A percentile compares a stretch with the other conserved stretches of the same genome.
phyloP scores from a whole-genome alignment of 2,329 filamentous ascomycete species.

The Colletotrichum sp. region DNA sequence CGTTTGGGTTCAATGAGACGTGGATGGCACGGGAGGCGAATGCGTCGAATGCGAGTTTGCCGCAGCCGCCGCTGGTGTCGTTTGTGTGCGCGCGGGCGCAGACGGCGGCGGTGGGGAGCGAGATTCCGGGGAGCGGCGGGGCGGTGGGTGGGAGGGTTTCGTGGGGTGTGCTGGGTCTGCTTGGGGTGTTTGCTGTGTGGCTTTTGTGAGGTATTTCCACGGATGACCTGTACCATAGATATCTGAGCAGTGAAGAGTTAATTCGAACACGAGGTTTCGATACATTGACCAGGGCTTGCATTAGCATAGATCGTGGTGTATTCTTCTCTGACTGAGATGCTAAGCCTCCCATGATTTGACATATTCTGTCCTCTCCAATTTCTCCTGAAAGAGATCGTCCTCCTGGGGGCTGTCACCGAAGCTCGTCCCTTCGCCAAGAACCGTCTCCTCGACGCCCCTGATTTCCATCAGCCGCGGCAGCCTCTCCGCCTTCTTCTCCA shows the following conservation, averaged over 20 bases:
- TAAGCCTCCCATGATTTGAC: neutral
- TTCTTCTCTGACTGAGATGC: neutral
- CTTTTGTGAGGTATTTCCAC: neutral
- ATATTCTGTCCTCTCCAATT: neutral
- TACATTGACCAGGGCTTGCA: too few relatives aligned
- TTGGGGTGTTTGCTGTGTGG: neutral
- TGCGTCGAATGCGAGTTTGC: neutral
- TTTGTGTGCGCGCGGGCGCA: neutral
- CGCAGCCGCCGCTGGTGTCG: neutral
- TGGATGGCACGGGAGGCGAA: neutral
- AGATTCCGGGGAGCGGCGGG: neutral
- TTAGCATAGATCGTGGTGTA: too few relatives aligned
- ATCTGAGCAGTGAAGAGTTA: too few relatives aligned
- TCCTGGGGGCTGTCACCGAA: neutral
- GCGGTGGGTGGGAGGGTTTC: neutral
- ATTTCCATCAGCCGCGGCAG: conserved; percentile 8
- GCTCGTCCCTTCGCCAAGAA: neutral
- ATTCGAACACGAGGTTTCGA: too few relatives aligned
- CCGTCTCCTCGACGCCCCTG: neutral
- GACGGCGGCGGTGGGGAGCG: neutral
- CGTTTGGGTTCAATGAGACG: neutral
- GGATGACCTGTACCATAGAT: too few relatives aligned
- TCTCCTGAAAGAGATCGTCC: neutral
- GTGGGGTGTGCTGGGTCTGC: neutral
- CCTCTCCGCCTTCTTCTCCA: conserved; percentile 4